Conservation (phyloP, 441 rosid species). For the Melastoma candidum region DNA sequence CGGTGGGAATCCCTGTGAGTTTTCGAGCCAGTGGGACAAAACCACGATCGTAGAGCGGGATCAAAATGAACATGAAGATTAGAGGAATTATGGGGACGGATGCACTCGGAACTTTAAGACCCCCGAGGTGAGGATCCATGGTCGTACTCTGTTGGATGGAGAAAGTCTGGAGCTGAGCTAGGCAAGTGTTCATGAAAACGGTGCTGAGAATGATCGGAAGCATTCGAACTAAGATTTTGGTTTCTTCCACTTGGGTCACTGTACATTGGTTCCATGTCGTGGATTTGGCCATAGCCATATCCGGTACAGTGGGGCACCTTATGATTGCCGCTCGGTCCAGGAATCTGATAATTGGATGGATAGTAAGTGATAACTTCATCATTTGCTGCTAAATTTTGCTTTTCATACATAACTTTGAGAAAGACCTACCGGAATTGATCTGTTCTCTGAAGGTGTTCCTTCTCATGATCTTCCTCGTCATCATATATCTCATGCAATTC, state of each 20-base stretch:
- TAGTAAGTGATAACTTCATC: too few species aligned
- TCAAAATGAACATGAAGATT: background rate
- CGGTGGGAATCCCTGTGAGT: too few species aligned
- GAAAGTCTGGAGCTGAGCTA: background rate
- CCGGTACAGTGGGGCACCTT: background rate
- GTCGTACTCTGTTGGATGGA: background rate
- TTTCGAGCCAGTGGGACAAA: too few species aligned
- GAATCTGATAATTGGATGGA: background rate
- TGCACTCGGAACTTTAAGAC: background rate
- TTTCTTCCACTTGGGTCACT: background rate
- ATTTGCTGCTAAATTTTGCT: too few species aligned
- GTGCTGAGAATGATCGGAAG: background rate
- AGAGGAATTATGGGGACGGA: background rate
- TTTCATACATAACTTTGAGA: too few species aligned
- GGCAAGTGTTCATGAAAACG: background rate
- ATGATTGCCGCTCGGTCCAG: background rate
- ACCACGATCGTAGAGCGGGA: background rate
- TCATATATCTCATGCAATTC: constrained; percentile 40
- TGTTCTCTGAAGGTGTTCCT: constrained; percentile 36
- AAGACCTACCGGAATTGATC: constrained; percentile 38
- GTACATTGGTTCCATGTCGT: background rate
- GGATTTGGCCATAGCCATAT: background rate
- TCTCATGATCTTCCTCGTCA: constrained; percentile 20
- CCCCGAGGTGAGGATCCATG: too few species aligned
- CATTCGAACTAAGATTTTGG: background rate